Evolutionary conservation across 768 basidiomycete species (phyloP).

Genomic region (Boletus coccyginus): DNA sequence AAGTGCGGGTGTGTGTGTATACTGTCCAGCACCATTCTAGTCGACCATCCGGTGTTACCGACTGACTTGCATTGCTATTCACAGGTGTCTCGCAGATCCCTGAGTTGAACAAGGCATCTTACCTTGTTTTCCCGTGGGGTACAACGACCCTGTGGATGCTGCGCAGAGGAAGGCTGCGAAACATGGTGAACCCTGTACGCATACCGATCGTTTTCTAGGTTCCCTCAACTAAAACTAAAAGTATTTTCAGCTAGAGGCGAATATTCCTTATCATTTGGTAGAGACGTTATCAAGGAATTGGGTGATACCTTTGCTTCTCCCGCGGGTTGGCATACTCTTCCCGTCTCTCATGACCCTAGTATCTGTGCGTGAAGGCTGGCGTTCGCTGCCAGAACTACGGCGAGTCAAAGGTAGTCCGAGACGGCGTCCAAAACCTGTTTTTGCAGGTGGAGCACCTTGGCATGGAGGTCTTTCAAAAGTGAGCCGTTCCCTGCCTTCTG

Average conservation of each 20-base stretch:
- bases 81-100: slow-evolving; percentile 7
- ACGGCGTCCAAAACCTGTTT: background rate
- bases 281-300: slow-evolving; percentile 52
- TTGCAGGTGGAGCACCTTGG: background rate
- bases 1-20: background rate
- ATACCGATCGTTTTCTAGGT: background rate
- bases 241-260: background rate
- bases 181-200: slow-evolving; percentile 13
- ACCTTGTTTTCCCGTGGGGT: slow-evolving; percentile 78
- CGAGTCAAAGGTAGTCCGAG: background rate
- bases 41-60: background rate
- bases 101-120: slow-evolving; percentile 38
- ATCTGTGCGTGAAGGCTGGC: background rate
- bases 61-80: background rate
- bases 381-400: background rate
- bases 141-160: slow-evolving; percentile 72
- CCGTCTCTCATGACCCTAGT: slow-evolving; percentile 62
- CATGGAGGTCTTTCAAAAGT: background rate
- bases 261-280: slow-evolving; percentile 20
- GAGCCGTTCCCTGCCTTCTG: no score
- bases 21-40: background rate
- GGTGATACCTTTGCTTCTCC: slow-evolving; percentile 80
- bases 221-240: background rate
- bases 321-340: slow-evolving; percentile 87
- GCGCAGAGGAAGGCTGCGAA: slow-evolving; percentile 3